Base-by-base conservation (phyloP, 306 rosid species). In the Quercus robur region DNA sequence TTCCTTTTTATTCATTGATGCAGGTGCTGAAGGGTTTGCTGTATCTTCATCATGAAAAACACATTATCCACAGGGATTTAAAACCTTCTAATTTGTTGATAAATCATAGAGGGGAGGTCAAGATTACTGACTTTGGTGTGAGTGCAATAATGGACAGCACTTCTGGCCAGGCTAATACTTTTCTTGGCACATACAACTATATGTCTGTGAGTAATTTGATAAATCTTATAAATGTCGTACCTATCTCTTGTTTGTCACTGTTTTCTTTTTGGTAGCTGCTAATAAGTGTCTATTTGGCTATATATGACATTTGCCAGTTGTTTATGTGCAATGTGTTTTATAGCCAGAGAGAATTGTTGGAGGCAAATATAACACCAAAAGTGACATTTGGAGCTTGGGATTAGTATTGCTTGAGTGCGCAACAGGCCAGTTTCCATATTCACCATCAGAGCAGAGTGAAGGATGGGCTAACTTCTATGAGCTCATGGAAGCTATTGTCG, bases 361-460 rank as follows among this genome's bases (percentile, higher is more conserved):
- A 79, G 78, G 79, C 73, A 89, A 73, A 75, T 91, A 96, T 88
- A 86, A 90, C 85, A 83, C 82, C 85, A 96, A 91, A 86, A 91
- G 98, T 89, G 99, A 96, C 85, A 96, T 96, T 57, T 96, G 99
- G 99, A 93, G 99, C 88, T 87, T 91, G 70, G 99, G 99, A 61
- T 83, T 96, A 61, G 90, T 93, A 77, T 68, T 96, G 75, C 98
- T 96, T 3, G 99, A 96, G 90, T 91, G 98, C 81, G 99, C 99
- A 72, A 77, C 89, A 20, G 99, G 99, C 46, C 70, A 77, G 81
- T 96, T 96, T 82, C 98, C 99, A 74, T 96, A 90, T 85, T 75
- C 78, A 58, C 99, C 99, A 51, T 91, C 93, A 0, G 97, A 90
- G 85, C 92, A 87, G 85, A 80, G 72, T 79, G 90, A 83, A 82